Base-by-base conservation (phyloP, 2,329 filamentous ascomycete genomes). In the Trichoderma semiorbis region DNA sequence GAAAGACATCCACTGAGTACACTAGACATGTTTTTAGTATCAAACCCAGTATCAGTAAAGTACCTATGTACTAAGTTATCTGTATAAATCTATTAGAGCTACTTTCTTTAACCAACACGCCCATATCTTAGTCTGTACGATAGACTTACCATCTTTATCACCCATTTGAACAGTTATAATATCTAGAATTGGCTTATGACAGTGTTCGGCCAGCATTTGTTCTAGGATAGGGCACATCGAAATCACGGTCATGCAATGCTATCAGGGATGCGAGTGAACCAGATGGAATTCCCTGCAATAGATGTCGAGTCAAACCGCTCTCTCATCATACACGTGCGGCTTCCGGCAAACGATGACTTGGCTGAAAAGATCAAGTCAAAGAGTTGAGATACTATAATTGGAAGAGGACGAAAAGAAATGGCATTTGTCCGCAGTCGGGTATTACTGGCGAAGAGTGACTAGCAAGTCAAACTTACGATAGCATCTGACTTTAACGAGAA, bases 221-320 rank as follows among this genome's bases (percentile, higher is more conserved):
- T 47, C 43, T 5, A 10, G 18, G 18, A 47, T 47, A 1, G 43
- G n/a, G 7, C 2, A n/a, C 10, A 47, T 47, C 5, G n/a, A 4
- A 6, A 10, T n/a, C 8, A 47, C 2, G 43, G 8, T 4, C n/a
- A 21, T 11, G n/a, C 43, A 10, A 8, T 21, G 43, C 18, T 47
- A 5, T n/a, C 4, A 47, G 39, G 8, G 39, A 47, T 47, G 18
- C 18, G 18, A 47, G 18, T n/a, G 39, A 18, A 43, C 39, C 39
- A n/a, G 7, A 43, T n/a, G 39, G 7, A 18, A 8, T n/a, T 43
- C 1, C 3, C 8, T 18, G 18, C 39, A n/a, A n/a, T 43, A 7
- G 39, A 43, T n/a, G n/a, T 86, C 36, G 36, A 39, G 2, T 3
- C 36, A 18, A 7, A 39, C 36, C 18, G 14, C 36, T 8, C 8